Evolutionary conservation across 73 alveolate genomes (phyloP), one percentile per base, ranked within the genome.

Genomic region (Paramecium primaurelia): DNA sequence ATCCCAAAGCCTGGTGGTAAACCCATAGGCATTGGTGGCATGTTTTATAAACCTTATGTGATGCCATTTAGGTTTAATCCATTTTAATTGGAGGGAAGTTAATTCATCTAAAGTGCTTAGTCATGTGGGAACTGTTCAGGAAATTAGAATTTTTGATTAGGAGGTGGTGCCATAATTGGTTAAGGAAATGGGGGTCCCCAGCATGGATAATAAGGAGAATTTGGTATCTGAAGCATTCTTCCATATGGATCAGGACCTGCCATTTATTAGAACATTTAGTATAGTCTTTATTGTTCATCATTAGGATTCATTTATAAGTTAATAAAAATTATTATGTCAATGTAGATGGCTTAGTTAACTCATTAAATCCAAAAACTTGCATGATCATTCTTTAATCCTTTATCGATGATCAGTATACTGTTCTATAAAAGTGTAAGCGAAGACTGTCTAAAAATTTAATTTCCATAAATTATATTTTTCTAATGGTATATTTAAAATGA

Each of bases 181-280:
- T 37, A 37, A 34, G 58, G 88, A 37, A 37, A 75, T 34, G 88
- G 59, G 8, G 88, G 88, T 0, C 88, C 60, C 88, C 88, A 75
- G 59, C 49, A 75, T 10, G 64, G 40, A 37, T 75, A 75, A 20
- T 75, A 75, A 9, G 88, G 88, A 37, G 42, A 9, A 40, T 75
- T 32, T 1, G 38, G 38, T 5, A 22, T 11, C n/a, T 34, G 26
- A 16, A 22, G 30, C 60, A 75, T 75, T 45, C 42, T 75, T 14
- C 88, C 10, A 14, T 75, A 75, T 14, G 60, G 60, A 75, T 75
- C 88, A 37, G 28, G 68, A 37, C 88, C 88, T 9, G 42, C 28
- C 64, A 75, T 36, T 32, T 75, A 75, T 45, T 75, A 45, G 60
- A 75, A 37, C 88, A 75, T 75, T 40, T 75, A 37, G 60, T 32